Base-by-base conservation (phyloP, 495 filamentous ascomycete genomes). In the Pyronema omphalodes region DNA sequence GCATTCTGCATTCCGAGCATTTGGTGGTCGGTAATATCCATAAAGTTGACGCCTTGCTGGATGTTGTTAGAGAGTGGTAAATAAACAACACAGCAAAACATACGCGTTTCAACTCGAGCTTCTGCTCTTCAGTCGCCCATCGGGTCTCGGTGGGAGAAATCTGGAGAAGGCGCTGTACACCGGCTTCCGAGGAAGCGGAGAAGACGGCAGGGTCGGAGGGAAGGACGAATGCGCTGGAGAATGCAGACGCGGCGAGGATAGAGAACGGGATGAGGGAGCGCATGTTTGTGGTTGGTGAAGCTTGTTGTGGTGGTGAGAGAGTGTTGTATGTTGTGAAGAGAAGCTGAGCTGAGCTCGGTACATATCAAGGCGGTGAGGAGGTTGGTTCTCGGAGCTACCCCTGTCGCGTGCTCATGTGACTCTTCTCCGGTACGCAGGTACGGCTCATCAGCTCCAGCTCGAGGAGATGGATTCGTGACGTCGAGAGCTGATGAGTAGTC, bases 101-200 rank as follows among this genome's bases (percentile, higher is more conserved):
- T 76, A 94, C 87, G 59, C 88, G 71, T 67, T 84, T 80, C 56
- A 96, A 71, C 58, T 76, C 78, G 84, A 93, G 94, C 70, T 98
- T 98, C 70, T 94, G 80, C 33, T 94, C 86, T 60, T 98, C 89
- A 0, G 84, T 89, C 19, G 94, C 80, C 83, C 84, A 93, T 69
- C 72, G 68, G 18, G 78, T 87, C 58, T 86, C 75, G 55, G 84
- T 86, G n/a, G 87, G 89, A 12, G 76, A 72, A n/a, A 93, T 69
- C 71, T 98, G 88, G 56, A 98, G 82, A 36, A 91, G 74, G 61
- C 75, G 94, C 60, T 73, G 73, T 50, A 82, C 75, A 17, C 61
- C 52, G 34, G 60, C 61, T 52, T 67, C 66, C 34, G 56, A 40
- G 9, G 58, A 54, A 1, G 41, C n/a, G 11, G 40, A 7, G 9